Conservation (phyloP, 768 basidiomycete species). For the Pleurotus tuoliensis region DNA sequence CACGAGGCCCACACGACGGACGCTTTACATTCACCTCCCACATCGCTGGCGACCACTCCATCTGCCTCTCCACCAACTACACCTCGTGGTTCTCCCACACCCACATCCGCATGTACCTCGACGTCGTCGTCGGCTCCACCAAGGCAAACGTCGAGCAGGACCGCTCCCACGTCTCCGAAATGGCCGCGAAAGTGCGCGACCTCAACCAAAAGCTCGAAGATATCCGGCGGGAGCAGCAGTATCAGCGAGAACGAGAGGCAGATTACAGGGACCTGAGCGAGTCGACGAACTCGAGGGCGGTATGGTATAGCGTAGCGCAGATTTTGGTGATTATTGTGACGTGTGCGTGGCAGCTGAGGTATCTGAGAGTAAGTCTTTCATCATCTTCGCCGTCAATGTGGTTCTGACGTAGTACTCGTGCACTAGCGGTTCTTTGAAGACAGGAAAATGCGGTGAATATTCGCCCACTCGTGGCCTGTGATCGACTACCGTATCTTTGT, state of each 20-base stretch:
- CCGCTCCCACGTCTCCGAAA: constrained; percentile 76
- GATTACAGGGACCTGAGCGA: constrained; percentile 90
- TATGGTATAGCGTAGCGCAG: constrained; percentile 93
- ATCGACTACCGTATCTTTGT: no score
- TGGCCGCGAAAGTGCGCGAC: constrained; percentile 83
- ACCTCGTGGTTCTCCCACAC: constrained; percentile 83
- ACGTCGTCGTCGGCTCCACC: constrained; percentile 86
- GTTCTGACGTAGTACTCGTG: constrained; percentile 5
- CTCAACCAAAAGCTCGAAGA: constrained; percentile 92
- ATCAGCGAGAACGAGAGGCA: constrained; percentile 93
- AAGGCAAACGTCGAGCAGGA: constrained; percentile 87
- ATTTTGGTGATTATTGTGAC: constrained; percentile 80
- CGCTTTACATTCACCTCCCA: constrained; percentile 98
- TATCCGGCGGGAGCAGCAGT: constrained; percentile 93
- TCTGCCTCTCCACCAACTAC: constrained; percentile 93
- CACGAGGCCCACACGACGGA: constrained; percentile 86
- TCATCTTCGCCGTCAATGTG: not conserved
- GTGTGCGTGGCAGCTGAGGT: constrained; percentile 90
- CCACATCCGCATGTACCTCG: constrained; percentile 93
- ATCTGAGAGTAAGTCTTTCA: constrained; percentile 69
- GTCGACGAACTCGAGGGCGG: constrained; percentile 83
- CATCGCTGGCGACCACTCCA: constrained; percentile 94
- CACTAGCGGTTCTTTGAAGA: constrained; percentile 82
- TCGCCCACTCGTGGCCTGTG: no score
- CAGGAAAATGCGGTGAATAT: constrained; percentile 62